Conservation (phyloP, 2,329 filamentous ascomycete species). For the Pseudogymnoascus sp. region DNA sequence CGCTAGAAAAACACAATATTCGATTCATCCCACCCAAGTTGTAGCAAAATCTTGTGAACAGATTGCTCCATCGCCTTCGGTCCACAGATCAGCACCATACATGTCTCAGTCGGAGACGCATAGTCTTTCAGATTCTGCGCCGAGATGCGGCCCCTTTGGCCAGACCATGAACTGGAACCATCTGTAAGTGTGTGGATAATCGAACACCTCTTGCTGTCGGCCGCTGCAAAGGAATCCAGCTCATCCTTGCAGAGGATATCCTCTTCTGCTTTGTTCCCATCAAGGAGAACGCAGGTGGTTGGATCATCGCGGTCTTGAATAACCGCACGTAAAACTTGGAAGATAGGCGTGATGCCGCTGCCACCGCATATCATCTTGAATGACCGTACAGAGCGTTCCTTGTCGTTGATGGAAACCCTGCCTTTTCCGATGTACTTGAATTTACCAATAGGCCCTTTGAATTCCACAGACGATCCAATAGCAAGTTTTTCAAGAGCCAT, state of each 20-base stretch:
- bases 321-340: constrained; percentile 70
- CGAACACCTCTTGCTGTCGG: constrained; percentile 49
- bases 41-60: constrained; percentile 47
- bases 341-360: constrained; percentile 88
- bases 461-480: constrained; percentile 65
- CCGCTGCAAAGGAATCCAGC: constrained; percentile 53
- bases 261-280: constrained; percentile 68
- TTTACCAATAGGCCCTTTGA: constrained; percentile 82
- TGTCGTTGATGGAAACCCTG: constrained; percentile 50
- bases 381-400: constrained; percentile 47
- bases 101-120: constrained; percentile 34
- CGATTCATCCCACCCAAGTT: constrained; percentile 62
- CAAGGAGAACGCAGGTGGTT: constrained; percentile 63
- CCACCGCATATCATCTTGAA: constrained; percentile 87
- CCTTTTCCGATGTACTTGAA: constrained; percentile 72
- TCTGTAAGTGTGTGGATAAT: constrained; percentile 64
- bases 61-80: constrained; percentile 66
- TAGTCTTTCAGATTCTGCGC: constrained; percentile 54
- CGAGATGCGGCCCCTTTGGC: constrained; percentile 59
- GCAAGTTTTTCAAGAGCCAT: constrained; percentile 66
- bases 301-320: constrained; percentile 54
- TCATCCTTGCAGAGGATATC: constrained; percentile 77
- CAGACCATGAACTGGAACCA: constrained; percentile 57
- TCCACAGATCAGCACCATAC: constrained; percentile 70
- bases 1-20: constrained; percentile 69